Evolutionary conservation across 2,329 filamentous ascomycete species (phyloP), one percentile per base, ranked within the genome.

Genomic region (Paracamarosporium sp.): DNA sequence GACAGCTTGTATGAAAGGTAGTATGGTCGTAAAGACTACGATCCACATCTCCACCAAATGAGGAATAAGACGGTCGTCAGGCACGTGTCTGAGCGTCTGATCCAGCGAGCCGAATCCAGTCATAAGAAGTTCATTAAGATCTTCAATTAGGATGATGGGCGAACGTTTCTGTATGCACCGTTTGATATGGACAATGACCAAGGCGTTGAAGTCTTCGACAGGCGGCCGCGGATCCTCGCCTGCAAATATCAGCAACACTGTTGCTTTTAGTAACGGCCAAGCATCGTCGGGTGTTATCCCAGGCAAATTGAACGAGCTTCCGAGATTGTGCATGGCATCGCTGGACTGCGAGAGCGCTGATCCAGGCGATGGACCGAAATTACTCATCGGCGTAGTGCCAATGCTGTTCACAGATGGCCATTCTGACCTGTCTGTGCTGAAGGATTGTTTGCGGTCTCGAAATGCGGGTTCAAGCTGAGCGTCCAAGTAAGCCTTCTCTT

Each of bases 1-100:
- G 1, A 97, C 93, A 1, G 94, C 93, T 79, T 98, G 94, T 68
- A 99, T 88, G 71, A 97, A 98, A 0, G 95, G 95, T 5, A 98
- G 79, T 35, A 98, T 91, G 6, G 87, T 90, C 2, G 92, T 94
- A 69, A 97, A 97, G 0, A 95, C 93, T 45, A 95, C 88, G 57
- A 96, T 86, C 95, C 95, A 99, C 71, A 97, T 88, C 72, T 97
- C 92, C 2, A 97, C 94, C 0, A 99, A 82, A 55, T 92, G 88
- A 0, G 92, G 91, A 22, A 98, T 92, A n/a, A 98, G 85, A 31
- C 90, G 86, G 59, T 97, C 93, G 70, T 98, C 94, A 0, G 92
- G 85, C 0, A 92, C 88, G 44, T 87, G 86, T 48, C 89, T 86
- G 17, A 98, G 80, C 0, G 91, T 93, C 63, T 93, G 90, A 65